A percentile compares a stretch with the other conserved stretches of the same genome.
These are phyloP conservation scores for Lactuca saligna DNA, from an alignment of 129 eudicot species.

Conservation along the genomic window DNA sequence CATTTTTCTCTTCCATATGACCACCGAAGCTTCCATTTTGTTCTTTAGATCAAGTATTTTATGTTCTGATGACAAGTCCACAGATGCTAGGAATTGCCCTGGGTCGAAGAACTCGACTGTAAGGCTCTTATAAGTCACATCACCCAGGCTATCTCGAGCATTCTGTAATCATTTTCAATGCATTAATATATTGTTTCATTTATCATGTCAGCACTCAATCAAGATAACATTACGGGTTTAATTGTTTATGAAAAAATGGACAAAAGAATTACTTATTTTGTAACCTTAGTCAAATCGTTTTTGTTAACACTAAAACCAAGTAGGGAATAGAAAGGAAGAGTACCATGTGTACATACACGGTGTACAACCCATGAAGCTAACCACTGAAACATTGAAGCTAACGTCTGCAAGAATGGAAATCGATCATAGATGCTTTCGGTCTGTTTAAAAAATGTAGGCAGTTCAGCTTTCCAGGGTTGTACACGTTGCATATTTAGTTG, in stretches of 20 bases:
- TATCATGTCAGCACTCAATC: no score
- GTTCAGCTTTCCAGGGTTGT: slow-evolving; percentile 12
- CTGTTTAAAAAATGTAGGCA: slow-evolving; percentile 18
- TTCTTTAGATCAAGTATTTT: slow-evolving; percentile 74
- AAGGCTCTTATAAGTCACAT: slow-evolving; percentile 58
- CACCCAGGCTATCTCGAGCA: slow-evolving; percentile 74
- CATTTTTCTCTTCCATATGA: slow-evolving; percentile 90
- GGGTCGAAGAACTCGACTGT: slow-evolving; percentile 79
- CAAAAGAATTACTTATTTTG: no score
- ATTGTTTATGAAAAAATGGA: no score
- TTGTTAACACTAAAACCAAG: neutral
- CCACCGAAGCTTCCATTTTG: slow-evolving; percentile 85
- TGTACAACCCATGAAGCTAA: slow-evolving; percentile 23
- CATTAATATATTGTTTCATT: neutral
- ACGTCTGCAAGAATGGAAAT: neutral
- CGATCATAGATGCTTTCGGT: neutral
- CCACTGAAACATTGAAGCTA: slow-evolving; percentile 19
- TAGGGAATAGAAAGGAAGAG: slow-evolving; percentile 4
- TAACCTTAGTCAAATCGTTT: no score
- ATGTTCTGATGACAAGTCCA: slow-evolving; percentile 75
- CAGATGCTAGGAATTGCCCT: slow-evolving; percentile 55
- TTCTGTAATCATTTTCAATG: slow-evolving; percentile 38
- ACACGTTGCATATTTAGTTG: slow-evolving; percentile 6
- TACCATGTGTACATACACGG: slow-evolving; percentile 23
- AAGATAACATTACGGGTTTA: no score